phyloP scores from a whole-genome alignment of 163 green algal genomes.

The Trebouxiophyceae sp. region DNA sequence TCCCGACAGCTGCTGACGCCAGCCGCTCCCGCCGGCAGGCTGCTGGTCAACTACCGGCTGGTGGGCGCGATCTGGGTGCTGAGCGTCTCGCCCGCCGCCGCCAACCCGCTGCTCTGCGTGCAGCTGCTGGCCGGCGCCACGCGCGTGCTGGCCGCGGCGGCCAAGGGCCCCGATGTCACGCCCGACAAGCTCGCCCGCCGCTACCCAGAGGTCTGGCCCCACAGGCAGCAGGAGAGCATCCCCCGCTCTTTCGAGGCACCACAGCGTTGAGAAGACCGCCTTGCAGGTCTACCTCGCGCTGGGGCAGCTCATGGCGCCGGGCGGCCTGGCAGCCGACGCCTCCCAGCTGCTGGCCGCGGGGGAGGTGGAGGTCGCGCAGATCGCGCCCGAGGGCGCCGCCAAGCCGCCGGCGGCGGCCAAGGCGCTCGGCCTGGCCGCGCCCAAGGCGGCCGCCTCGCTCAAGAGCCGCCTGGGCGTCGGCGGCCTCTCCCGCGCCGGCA shows the following conservation, averaged over 20 bases:
- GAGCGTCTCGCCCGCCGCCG: conserved; percentile 19
- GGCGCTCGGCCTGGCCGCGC: no score
- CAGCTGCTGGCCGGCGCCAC: conserved; percentile 26
- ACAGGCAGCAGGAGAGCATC: neutral
- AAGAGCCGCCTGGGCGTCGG: neutral
- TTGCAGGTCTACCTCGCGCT: neutral
- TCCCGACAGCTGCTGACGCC: no score
- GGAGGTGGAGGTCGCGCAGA: neutral
- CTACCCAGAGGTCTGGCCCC: conserved; percentile 33
- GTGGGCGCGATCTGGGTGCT: conserved; percentile 37
- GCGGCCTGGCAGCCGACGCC: neutral
- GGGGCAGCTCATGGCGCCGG: neutral
- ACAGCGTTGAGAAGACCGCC: neutral
- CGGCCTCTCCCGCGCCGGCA: neutral
- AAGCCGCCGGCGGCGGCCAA: neutral
- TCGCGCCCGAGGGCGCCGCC: neutral
- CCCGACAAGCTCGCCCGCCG: conserved; percentile 29
- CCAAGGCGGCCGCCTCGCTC: no score
- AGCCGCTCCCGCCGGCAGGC: conserved; percentile 3
- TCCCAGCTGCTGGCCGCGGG: neutral
- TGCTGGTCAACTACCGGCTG: conserved; percentile 38
- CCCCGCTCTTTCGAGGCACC: neutral
- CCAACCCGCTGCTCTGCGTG: conserved; percentile 33
- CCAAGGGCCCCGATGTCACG: conserved; percentile 33
- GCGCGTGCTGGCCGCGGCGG: conserved; percentile 21